Conservation (phyloP, 2,329 filamentous ascomycete species). For the Colletotrichum noveboracense region DNA sequence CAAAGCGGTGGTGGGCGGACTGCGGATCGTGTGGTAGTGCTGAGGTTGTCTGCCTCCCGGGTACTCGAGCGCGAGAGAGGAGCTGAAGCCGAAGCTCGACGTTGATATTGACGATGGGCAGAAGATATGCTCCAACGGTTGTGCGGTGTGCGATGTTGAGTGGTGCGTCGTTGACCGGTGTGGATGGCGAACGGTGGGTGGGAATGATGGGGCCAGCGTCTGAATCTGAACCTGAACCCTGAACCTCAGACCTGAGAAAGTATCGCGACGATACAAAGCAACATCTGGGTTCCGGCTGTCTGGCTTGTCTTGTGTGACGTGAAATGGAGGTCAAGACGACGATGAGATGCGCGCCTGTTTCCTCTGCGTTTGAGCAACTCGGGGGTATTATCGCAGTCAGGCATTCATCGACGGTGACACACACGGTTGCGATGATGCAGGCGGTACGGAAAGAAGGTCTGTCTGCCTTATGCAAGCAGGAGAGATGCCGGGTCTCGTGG, state of each 20-base stretch:
- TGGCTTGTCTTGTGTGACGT: neutral
- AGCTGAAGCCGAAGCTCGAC: neutral
- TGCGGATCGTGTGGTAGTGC: neutral
- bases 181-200: neutral
- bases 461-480: neutral
- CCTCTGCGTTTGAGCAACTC: neutral
- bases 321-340: neutral
- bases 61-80: neutral
- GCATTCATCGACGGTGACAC: neutral
- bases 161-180: neutral
- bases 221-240: neutral
- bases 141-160: neutral
- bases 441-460: neutral
- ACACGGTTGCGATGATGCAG: neutral
- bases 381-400: neutral
- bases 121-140: neutral
- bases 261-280: neutral
- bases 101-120: neutral
- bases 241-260: neutral
- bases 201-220: neutral
- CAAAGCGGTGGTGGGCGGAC: neutral
- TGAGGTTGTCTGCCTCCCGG: neutral
- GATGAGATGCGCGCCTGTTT: neutral
- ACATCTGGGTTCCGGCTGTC: neutral
- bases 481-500: neutral